Conservation (phyloP, 78 protist species). For the slime mould (Dictyostelium discoideum) region dicty_2.7 NC_007090.3:1757501-1758000, state of each 20-base stretch:
- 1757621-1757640: background rate
- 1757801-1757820: background rate
- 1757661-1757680: background rate
- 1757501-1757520: background rate
- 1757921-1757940: too few relatives aligned
- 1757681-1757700: too few relatives aligned
- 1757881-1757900: too few relatives aligned
- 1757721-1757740: too few relatives aligned
- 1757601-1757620: too few relatives aligned
- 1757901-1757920: too few relatives aligned
- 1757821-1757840: background rate
- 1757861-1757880: too few relatives aligned
- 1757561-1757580: background rate
- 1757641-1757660: background rate
- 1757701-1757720: background rate
- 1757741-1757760: background rate
- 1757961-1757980: background rate
- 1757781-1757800: too few relatives aligned
- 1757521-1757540: background rate
- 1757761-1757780: too few relatives aligned
- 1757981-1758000: too few relatives aligned
- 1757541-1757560: too few relatives aligned
- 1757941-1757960: too few relatives aligned
- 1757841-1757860: background rate
- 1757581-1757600: background rate